A percentile compares a stretch with the other conserved stretches of the same genome.
Conservation (phyloP, 345 rosid genomes). For the Pistacia vera region DNA sequence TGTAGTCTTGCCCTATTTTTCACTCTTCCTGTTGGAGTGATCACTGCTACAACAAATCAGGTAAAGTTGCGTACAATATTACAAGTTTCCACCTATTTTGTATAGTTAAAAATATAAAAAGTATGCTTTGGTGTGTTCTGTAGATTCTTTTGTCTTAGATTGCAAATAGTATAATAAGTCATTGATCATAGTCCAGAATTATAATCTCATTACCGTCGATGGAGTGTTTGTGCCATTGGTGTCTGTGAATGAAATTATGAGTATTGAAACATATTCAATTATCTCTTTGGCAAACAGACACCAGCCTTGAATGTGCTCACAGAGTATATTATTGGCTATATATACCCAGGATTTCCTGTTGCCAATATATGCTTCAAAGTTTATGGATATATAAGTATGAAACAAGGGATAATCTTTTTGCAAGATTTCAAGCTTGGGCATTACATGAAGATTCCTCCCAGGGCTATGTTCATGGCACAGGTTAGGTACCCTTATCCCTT, state of each 20-base stretch:
- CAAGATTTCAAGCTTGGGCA: conserved; percentile 79
- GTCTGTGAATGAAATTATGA: not conserved
- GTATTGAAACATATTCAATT: conserved; percentile 1
- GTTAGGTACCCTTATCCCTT: conserved; percentile 20
- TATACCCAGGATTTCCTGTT: conserved; percentile 69
- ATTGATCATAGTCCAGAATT: not conserved
- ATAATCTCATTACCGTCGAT: not conserved
- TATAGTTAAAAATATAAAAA: not conserved
- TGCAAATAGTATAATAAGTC: not conserved
- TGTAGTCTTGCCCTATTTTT: conserved; percentile 75
- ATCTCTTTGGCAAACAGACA: conserved; percentile 35
- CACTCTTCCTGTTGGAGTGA: conserved; percentile 85
- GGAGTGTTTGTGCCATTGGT: not conserved
- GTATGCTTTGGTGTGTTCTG: not conserved
- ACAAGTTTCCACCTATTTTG: not conserved
- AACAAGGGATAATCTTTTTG: conserved; percentile 59
- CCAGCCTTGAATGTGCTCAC: conserved; percentile 66
- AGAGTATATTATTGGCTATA: conserved; percentile 65
- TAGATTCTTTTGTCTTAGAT: not conserved
- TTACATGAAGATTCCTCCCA: conserved; percentile 80
- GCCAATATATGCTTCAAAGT: conserved; percentile 68
- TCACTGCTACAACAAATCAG: conserved; percentile 79
- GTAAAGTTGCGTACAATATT: conserved; percentile 21
- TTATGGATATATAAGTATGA: conserved; percentile 68
- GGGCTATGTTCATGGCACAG: conserved; percentile 69